A percentile compares a stretch with the other conserved stretches of the same genome.
Evolutionary conservation across 179 eudicot genomes (phyloP).

Genomic region (Dionaea muscipula): DNA sequence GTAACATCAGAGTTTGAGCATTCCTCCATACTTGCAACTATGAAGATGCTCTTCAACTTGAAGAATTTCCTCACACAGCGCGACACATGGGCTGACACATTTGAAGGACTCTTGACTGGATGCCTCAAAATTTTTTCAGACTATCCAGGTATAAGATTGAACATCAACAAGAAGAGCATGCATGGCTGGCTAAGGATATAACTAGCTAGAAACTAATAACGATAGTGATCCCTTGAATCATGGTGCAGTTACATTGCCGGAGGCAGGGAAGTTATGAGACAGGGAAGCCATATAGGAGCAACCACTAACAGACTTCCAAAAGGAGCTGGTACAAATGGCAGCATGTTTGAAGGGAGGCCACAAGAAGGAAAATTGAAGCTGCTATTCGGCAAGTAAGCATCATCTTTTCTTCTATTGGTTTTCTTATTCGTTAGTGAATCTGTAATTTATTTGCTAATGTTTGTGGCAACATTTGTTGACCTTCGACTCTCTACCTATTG

Average conservation of each 20-base stretch:
- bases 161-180: no score
- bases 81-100: slow-evolving; percentile 61
- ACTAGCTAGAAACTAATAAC: no score
- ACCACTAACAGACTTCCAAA: slow-evolving; percentile 31
- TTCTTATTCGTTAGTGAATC: no score
- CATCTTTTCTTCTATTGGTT: not conserved
- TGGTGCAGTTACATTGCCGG: slow-evolving; percentile 24
- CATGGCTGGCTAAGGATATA: no score
- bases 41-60: slow-evolving; percentile 46
- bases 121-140: slow-evolving; percentile 44
- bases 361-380: slow-evolving; percentile 53
- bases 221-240: not conserved
- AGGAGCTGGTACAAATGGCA: slow-evolving; percentile 34
- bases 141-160: slow-evolving; percentile 35
- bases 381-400: slow-evolving; percentile 70
- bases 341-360: slow-evolving; percentile 40
- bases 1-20: slow-evolving; percentile 22
- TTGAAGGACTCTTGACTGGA: slow-evolving; percentile 30
- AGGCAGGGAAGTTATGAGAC: slow-evolving; percentile 25
- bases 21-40: slow-evolving; percentile 55
- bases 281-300: slow-evolving; percentile 19
- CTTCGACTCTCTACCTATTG: no score
- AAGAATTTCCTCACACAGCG: slow-evolving; percentile 40
- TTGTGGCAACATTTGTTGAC: no score
- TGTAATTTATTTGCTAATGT: no score